phyloP scores from a whole-genome alignment of 305 asterid species.

The Solanum chacoense region DNA sequence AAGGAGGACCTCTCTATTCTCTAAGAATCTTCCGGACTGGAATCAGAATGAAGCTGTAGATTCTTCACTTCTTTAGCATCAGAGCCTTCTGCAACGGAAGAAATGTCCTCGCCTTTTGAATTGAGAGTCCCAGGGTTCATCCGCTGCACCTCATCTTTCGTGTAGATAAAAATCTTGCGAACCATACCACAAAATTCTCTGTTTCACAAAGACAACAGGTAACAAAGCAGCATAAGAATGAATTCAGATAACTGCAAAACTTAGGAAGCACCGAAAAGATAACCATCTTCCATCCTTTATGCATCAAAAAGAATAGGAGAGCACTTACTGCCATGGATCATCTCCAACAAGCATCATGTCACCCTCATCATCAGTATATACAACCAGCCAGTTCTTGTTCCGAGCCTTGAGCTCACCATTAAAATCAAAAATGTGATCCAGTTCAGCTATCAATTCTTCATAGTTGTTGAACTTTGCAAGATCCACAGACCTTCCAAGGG shows the following conservation, averaged over 20 bases:
- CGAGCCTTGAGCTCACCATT: conserved; percentile 14
- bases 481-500: conserved; percentile 23
- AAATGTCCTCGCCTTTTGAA: conserved; percentile 55
- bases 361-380: conserved; percentile 20
- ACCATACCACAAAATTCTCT: conserved; percentile 23
- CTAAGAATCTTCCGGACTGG: conserved; percentile 14
- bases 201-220: conserved; percentile 1
- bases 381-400: conserved; percentile 20
- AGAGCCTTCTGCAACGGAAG: conserved; percentile 47
- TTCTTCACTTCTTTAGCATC: conserved; percentile 37
- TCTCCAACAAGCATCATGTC: conserved; percentile 26
- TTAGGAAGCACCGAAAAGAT: background rate
- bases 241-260: background rate
- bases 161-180: conserved; percentile 15
- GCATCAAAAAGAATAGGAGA: background rate
- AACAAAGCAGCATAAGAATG: background rate
- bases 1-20: conserved; percentile 1
- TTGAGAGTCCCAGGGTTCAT: conserved; percentile 61
- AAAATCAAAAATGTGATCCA: conserved; percentile 18
- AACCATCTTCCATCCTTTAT: background rate
- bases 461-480: conserved; percentile 15
- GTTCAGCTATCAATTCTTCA: conserved; percentile 11
- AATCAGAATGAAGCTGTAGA: conserved; percentile 13
- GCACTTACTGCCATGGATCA: conserved; percentile 26
- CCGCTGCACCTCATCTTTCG: conserved; percentile 32